Conservation (phyloP, 1,284 basidiomycete species). For the Tylopilus sp. region DNA sequence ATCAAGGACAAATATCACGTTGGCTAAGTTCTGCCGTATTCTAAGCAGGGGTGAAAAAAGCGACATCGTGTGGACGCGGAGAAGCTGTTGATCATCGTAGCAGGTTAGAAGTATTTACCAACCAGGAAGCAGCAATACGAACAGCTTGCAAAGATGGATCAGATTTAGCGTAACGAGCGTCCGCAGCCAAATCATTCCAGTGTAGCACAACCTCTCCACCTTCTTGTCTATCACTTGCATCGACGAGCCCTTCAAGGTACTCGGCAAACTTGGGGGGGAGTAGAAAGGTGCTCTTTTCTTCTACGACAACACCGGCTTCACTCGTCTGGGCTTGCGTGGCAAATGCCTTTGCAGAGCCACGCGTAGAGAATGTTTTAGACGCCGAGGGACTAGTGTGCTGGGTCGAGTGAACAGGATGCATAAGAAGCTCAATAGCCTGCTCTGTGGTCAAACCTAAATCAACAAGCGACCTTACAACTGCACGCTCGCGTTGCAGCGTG, state of each 20-base stretch:
- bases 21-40: constrained; percentile 68
- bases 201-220: constrained; percentile 73
- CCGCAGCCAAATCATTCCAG: constrained; percentile 90
- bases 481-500: constrained; percentile 70
- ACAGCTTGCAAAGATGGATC: constrained; percentile 30
- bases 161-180: constrained; percentile 62
- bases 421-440: constrained; percentile 71
- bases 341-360: constrained; percentile 13
- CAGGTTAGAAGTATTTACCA: constrained; percentile 1
- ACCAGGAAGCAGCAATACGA: background rate
- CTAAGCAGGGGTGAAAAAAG: constrained; percentile 72
- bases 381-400: constrained; percentile 4
- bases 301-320: constrained; percentile 26
- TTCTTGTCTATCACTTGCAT: constrained; percentile 84
- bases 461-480: constrained; percentile 58
- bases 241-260: constrained; percentile 73
- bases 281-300: constrained; percentile 16
- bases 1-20: constrained; percentile 77
- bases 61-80: constrained; percentile 73
- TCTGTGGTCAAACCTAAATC: constrained; percentile 56
- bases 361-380: background rate
- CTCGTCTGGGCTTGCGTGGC: constrained; percentile 3
- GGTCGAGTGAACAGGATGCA: constrained; percentile 45
- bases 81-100: constrained; percentile 44
- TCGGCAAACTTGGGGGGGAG: constrained; percentile 35